A percentile compares a stretch with the other conserved stretches of the same genome.
Evolutionary conservation across 2,329 filamentous ascomycete species (phyloP).

Genomic region (Xylariomycetidae sp.): DNA sequence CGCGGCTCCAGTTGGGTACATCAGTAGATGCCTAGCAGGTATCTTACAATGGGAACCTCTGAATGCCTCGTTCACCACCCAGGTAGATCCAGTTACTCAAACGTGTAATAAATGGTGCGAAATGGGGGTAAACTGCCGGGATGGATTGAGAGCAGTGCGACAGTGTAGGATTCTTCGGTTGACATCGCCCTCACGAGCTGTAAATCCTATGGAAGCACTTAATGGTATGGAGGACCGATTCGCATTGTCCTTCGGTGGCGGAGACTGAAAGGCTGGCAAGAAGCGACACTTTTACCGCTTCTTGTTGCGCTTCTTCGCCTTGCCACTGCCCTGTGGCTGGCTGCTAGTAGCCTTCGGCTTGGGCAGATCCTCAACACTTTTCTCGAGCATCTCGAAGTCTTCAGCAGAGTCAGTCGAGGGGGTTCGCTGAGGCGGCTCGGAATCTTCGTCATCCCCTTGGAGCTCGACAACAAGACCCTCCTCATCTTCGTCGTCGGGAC

Average conservation of each 20-base stretch:
- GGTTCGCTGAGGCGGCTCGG: slow-evolving; percentile 43
- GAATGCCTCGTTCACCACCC: too few relatives aligned
- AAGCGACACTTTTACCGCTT: slow-evolving; percentile 39
- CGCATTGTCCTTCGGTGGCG: not conserved
- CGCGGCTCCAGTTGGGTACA: too few relatives aligned
- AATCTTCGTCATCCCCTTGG: slow-evolving; percentile 37
- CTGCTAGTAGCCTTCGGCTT: slow-evolving; percentile 45
- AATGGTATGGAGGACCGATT: too few relatives aligned
- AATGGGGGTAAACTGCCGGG: too few relatives aligned
- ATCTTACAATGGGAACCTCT: too few relatives aligned
- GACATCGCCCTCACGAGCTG: too few relatives aligned
- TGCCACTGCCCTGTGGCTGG: slow-evolving; percentile 35
- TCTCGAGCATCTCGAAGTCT: slow-evolving; percentile 59
- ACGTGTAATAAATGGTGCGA: too few relatives aligned
- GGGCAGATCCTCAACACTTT: slow-evolving; percentile 49
- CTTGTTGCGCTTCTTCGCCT: slow-evolving; percentile 49
- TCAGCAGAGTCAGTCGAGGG: slow-evolving; percentile 53
- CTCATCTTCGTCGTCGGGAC: slow-evolving; percentile 29
- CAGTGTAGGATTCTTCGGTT: too few relatives aligned
- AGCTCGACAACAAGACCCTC: slow-evolving; percentile 32
- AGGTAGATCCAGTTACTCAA: too few relatives aligned
- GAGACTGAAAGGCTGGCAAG: not conserved
- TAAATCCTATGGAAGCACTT: too few relatives aligned
- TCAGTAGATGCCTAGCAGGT: too few relatives aligned
- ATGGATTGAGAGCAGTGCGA: too few relatives aligned